phyloP scores from a whole-genome alignment of 1,139 yeast genomes.

The Pichia sp. region DNA sequence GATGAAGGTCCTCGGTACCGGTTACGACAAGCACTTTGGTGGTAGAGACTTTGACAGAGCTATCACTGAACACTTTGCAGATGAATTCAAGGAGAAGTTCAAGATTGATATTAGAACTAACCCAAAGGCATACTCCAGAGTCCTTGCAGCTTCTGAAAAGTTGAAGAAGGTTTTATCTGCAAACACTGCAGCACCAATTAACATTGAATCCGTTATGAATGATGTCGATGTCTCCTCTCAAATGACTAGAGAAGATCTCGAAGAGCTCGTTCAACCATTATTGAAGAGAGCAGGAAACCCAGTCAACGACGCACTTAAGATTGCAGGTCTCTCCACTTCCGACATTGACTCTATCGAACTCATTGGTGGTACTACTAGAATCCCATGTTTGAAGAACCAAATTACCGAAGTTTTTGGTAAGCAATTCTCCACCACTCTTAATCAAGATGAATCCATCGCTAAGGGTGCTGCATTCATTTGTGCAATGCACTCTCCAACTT shows the following conservation, averaged over 20 bases:
- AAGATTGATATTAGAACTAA: constrained; percentile 87
- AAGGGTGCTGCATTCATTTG: constrained; percentile 99
- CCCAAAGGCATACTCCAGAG: constrained; percentile 94
- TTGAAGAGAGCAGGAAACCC: constrained; percentile 72
- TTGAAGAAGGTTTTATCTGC: constrained; percentile 96
- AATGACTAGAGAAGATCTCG: constrained; percentile 86
- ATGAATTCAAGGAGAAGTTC: constrained; percentile 83
- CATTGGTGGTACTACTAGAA: constrained; percentile 98
- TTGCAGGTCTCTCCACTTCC: constrained; percentile 63
- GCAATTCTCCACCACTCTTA: constrained; percentile 86
- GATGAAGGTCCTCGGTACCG: constrained; percentile 85
- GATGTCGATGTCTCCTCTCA: constrained; percentile 93
- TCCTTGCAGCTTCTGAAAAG: constrained; percentile 83
- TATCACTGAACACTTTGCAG: constrained; percentile 90
- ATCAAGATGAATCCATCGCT: constrained; percentile 99
- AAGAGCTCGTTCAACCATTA: constrained; percentile 78
- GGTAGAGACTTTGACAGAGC: constrained; percentile 96
- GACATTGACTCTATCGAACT: constrained; percentile 90
- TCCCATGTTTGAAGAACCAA: constrained; percentile 83
- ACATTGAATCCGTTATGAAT: constrained; percentile 93
- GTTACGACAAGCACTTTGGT: constrained; percentile 95
- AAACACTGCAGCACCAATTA: constrained; percentile 90
- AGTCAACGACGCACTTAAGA: constrained; percentile 72
- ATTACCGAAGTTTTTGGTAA: constrained; percentile 78
- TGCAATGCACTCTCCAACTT: constrained; percentile 98